A percentile compares a stretch with the other conserved stretches of the same genome.
These are phyloP conservation scores for Salicornia ramosissima DNA, from an alignment of 148 eudicot genomes.

Conservation along the genomic window DNA sequence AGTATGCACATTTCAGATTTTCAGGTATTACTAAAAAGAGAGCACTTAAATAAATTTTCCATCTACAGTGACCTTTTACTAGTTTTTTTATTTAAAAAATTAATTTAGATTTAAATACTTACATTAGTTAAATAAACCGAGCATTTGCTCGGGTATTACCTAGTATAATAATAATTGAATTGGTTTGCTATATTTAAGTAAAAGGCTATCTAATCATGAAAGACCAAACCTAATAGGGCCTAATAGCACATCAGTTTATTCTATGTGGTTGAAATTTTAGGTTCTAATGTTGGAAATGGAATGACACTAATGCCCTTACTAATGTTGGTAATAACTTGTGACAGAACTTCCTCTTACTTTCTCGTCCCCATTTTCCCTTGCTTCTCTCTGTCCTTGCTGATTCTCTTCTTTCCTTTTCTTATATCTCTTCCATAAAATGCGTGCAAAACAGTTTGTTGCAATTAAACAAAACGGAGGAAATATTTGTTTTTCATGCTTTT, in stretches of 20 bases:
- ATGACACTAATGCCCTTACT: background rate
- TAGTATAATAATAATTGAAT: background rate
- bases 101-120: too few species aligned
- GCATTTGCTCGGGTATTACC: too few species aligned
- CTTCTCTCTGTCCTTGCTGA: slow-evolving; percentile 1
- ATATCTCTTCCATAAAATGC: too few species aligned
- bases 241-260: background rate
- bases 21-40: too few species aligned
- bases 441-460: too few species aligned
- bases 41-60: too few species aligned
- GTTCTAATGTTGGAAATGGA: background rate
- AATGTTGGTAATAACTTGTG: slow-evolving; percentile 2
- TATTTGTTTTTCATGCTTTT: background rate
- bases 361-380: background rate
- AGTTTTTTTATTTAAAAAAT: too few species aligned
- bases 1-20: too few species aligned
- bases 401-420: background rate
- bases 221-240: background rate
- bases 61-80: too few species aligned
- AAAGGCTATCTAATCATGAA: background rate
- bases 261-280: background rate
- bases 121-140: too few species aligned
- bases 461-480: too few species aligned
- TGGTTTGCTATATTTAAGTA: background rate
- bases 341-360: background rate